A percentile compares a stretch with the other conserved stretches of the same genome.
These are phyloP conservation scores for Cochlearia excelsa DNA, from an alignment of 345 rosid genomes.

Conservation along the genomic window DNA sequence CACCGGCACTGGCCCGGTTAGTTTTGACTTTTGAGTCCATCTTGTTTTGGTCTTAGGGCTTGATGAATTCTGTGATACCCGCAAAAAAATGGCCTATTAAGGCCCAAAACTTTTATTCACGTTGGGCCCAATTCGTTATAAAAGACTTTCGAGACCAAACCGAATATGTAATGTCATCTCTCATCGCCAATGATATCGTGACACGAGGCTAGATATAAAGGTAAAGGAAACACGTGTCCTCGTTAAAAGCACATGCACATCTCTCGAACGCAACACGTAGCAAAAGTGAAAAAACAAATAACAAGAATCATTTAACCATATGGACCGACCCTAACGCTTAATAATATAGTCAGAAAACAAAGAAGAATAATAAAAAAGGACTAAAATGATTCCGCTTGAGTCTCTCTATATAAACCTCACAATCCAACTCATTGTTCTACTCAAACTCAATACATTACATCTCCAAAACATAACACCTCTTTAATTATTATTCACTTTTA, in stretches of 20 bases:
- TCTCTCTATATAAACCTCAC: conserved; percentile 32
- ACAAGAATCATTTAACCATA: background rate
- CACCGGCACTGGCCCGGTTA: background rate
- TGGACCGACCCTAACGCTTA: conserved; percentile 20
- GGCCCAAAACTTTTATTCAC: background rate
- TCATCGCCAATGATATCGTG: conserved; percentile 10
- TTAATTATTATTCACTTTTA: background rate
- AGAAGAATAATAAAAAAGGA: background rate
- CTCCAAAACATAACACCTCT: conserved; percentile 14
- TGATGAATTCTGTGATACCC: too few relatives aligned
- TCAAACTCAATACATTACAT: conserved; percentile 23
- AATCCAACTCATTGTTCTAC: conserved; percentile 20
- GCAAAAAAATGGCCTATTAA: too few relatives aligned
- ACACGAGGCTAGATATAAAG: background rate
- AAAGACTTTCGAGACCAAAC: background rate
- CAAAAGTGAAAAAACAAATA: background rate
- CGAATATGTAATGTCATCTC: too few relatives aligned
- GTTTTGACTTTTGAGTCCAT: conserved; percentile 15
- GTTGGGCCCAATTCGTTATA: background rate
- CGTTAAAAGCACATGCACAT: conserved; percentile 7
- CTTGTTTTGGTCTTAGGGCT: background rate
- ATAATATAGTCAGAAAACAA: conserved; percentile 5
- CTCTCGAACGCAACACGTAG: conserved; percentile 7
- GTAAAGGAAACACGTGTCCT: conserved; percentile 23
- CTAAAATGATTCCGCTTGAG: conserved; percentile 27